These are phyloP conservation scores for Ganoderma meredithae DNA, from an alignment of 1,284 basidiomycete genomes.

Conservation along the genomic window DNA sequence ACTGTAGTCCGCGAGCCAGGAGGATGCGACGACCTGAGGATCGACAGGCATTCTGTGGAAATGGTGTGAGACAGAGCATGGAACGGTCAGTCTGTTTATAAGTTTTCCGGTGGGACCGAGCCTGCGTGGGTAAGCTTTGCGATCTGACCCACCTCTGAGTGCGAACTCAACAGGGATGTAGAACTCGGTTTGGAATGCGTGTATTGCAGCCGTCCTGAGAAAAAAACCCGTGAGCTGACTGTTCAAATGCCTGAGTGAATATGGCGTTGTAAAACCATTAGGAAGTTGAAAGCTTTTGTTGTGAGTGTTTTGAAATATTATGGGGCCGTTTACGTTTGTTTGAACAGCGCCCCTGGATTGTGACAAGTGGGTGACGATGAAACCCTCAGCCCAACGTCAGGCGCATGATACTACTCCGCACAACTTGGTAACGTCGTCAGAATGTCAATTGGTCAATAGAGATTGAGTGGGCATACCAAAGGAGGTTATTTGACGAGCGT, in stretches of 20 bases:
- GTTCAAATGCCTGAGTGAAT: not conserved
- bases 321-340: not conserved
- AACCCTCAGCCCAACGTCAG: too few species aligned
- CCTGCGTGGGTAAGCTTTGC: not conserved
- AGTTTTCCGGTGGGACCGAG: not conserved
- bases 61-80: not conserved
- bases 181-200: not conserved
- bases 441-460: too few species aligned
- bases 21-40: conserved; percentile 41
- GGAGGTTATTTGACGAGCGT: too few species aligned
- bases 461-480: too few species aligned
- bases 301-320: not conserved
- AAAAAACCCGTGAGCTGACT: not conserved
- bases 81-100: conserved; percentile 10
- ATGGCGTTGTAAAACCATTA: not conserved
- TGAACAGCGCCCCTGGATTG: not conserved
- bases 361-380: not conserved
- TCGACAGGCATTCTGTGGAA: conserved; percentile 17
- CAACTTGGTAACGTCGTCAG: too few species aligned
- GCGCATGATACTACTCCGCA: too few species aligned
- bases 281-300: not conserved
- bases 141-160: not conserved
- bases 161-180: not conserved
- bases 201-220: not conserved
- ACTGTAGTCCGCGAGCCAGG: conserved; percentile 57